Conservation (phyloP, 2,329 filamentous ascomycete species). For the Pleurostoma richardsiae region DNA sequence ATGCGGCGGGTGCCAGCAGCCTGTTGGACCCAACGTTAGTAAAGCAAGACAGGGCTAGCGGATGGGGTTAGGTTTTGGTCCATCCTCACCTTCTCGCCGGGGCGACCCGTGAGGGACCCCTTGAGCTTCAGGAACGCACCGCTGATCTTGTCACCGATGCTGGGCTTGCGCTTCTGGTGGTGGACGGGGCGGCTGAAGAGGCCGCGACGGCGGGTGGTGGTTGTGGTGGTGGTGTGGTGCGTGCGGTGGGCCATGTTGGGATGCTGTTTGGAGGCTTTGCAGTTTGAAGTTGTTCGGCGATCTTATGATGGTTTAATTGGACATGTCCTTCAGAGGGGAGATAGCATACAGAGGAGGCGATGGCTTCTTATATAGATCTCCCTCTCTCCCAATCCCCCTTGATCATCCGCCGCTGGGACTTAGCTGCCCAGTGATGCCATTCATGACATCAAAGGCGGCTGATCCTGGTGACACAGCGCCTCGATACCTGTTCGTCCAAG, state of each 20-base stretch:
- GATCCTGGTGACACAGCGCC: no score
- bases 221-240: slow-evolving; percentile 17
- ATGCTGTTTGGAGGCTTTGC: neutral
- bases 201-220: slow-evolving; percentile 18
- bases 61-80: neutral
- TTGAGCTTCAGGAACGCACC: slow-evolving; percentile 71
- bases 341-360: no score
- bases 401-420: no score
- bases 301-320: no score
- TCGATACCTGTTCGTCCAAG: no score
- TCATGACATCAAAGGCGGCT: no score
- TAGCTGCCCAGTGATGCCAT: no score
- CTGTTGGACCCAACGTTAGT: slow-evolving; percentile 28
- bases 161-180: slow-evolving; percentile 63
- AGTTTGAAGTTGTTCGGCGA: neutral
- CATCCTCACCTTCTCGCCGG: slow-evolving; percentile 60
- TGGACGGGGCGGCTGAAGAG: slow-evolving; percentile 24
- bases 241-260: slow-evolving; percentile 7
- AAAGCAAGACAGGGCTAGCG: slow-evolving; percentile 1
- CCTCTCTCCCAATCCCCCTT: no score
- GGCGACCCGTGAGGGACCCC: slow-evolving; percentile 62
- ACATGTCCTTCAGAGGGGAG: no score
- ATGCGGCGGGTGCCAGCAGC: slow-evolving; percentile 70
- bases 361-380: no score
- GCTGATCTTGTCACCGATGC: slow-evolving; percentile 71